Evolutionary conservation across 148 eudicot genomes (phyloP), one percentile per base, ranked within the genome.

Genomic region (Diospyros lotus): DNA sequence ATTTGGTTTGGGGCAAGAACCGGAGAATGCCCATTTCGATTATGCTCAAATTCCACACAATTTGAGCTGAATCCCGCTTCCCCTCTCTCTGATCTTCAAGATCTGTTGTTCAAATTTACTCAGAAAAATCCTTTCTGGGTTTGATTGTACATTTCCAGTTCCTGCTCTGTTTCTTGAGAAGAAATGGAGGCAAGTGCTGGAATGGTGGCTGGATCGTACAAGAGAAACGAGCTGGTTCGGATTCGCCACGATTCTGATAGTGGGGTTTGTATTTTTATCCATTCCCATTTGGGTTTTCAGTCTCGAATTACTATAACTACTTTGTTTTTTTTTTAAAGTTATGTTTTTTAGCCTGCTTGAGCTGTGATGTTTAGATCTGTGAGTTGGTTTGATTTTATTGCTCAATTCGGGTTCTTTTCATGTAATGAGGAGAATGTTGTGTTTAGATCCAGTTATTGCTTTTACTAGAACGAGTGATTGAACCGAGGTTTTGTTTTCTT

Each of bases 151-250:
- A 28, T 28, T 28, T 28, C 28, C 54, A 58, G 2, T 60, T 48
- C 17, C 7, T 40, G 48, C n/a, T 18, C 15, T 44, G 15, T 68
- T 73, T 76, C 43, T 48, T 69, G 45, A 41, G 40, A 3, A 69
- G 65, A 75, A 72, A 93, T 93, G 98, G 95, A 90, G 73, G 88
- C 96, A 2, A 90, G 83, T 72, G 88, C 85, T 74, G 97, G 97
- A 44, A 84, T 93, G 93, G 93, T 93, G 14, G 98, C 98, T 81
- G 98, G 98, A 87, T 93, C 96, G 6, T 86, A 93, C 78, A 85
- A 86, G 64, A 84, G 96, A 67, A 93, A 93, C 58, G 96, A 93
- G 73, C 82, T 93, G 68, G 96, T 90, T 74, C 87, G 93, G 67
- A 93, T 90, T 86, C 93, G 98, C 3, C 91, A 93, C 82, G 98